These are phyloP conservation scores for Sporothrix protearum DNA, from an alignment of 2,329 filamentous ascomycete species.

Conservation along the genomic window DNA sequence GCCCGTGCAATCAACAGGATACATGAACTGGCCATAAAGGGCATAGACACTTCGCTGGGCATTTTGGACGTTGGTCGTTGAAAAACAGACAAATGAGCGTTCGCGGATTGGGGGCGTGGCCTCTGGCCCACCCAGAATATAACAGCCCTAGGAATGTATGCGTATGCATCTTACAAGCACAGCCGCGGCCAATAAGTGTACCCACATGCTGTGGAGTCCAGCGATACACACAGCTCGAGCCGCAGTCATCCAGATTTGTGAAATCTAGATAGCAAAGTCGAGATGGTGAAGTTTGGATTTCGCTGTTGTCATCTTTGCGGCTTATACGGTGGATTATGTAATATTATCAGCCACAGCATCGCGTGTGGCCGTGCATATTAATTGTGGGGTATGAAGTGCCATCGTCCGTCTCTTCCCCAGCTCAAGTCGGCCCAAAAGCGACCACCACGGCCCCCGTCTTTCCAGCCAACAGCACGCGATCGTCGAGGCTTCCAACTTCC, in stretches of 20 bases:
- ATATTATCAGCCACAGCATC: background rate
- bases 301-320: no score
- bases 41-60: background rate
- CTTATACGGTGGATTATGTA: background rate
- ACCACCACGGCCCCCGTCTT: background rate
- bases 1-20: background rate
- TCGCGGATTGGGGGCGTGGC: slow-evolving; percentile 21
- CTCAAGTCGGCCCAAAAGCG: background rate
- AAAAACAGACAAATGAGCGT: slow-evolving; percentile 20
- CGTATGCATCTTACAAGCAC: background rate
- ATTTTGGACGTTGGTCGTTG: background rate
- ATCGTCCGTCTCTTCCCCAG: background rate
- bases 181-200: background rate
- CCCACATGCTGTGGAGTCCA: background rate
- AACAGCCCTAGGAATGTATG: no score
- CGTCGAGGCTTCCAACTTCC: slow-evolving; percentile 5
- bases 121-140: background rate
- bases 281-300: background rate
- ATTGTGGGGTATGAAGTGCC: background rate
- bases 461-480: slow-evolving; percentile 10
- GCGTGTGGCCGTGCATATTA: background rate
- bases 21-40: background rate
- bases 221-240: background rate
- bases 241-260: background rate
- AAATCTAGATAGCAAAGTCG: background rate